A percentile compares a stretch with the other conserved stretches of the same genome.
Conservation (phyloP, 495 filamentous ascomycete genomes). For the Xylaria grammica region DNA sequence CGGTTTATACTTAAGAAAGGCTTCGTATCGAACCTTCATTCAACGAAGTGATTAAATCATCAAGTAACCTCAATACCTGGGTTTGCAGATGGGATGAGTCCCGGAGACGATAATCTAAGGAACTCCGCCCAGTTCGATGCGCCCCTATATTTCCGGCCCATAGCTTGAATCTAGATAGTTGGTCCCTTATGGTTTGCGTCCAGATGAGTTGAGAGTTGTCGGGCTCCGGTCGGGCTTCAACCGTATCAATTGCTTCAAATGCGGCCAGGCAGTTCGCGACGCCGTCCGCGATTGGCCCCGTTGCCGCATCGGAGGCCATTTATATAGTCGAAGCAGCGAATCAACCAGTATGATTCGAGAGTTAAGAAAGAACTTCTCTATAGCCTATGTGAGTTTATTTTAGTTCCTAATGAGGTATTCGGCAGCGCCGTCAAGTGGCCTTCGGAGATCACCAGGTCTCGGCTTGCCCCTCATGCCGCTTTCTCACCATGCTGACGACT, state of each 20-base stretch:
- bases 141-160: constrained; percentile 55
- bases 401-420: neutral
- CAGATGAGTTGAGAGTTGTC: neutral
- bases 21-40: constrained; percentile 17
- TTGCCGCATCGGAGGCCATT: neutral
- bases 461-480: neutral
- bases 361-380: neutral
- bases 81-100: constrained; percentile 50
- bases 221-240: neutral
- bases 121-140: constrained; percentile 45
- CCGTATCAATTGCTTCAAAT: constrained; percentile 8
- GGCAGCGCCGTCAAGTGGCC: neutral
- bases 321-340: neutral
- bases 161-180: constrained; percentile 45
- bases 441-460: neutral
- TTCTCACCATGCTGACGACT: neutral
- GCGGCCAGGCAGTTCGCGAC: constrained; percentile 1
- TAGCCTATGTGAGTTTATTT: neutral
- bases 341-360: neutral
- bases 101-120: constrained; percentile 51
- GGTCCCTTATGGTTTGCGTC: constrained; percentile 32
- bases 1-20: neutral
- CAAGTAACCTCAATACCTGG: constrained; percentile 44
- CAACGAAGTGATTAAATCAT: constrained; percentile 25
- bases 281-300: neutral